A percentile compares a stretch with the other conserved stretches of the same genome.
phyloP scores from a whole-genome alignment of 2,329 filamentous ascomycete species.

The Epichloe scottii region DNA sequence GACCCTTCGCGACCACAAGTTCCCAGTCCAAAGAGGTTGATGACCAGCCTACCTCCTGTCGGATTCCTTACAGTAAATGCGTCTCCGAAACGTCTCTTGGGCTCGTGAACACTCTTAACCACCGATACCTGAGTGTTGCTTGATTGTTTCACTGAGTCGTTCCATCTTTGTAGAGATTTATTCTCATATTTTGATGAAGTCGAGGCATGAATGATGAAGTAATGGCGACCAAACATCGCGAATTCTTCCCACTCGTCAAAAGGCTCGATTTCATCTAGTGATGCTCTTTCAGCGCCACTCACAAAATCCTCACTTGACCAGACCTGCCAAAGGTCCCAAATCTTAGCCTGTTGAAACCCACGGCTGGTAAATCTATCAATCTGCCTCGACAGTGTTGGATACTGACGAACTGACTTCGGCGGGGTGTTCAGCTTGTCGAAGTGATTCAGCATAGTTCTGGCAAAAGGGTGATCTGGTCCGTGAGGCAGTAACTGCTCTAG shows the following conservation, averaged over 20 bases:
- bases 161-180: too few species aligned
- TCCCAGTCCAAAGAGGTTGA: conserved; percentile 32
- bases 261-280: conserved; percentile 59
- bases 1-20: conserved; percentile 33
- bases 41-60: conserved; percentile 30
- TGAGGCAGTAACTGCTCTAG: conserved; percentile 79
- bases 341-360: conserved; percentile 54
- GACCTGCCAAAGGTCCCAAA: conserved; percentile 66
- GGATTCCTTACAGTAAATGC: conserved; percentile 28
- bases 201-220: conserved; percentile 59
- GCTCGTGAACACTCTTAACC: conserved; percentile 7
- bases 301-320: conserved; percentile 65
- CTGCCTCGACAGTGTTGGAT: conserved; percentile 56
- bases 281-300: conserved; percentile 40
- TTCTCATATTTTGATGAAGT: background rate
- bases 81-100: conserved; percentile 48
- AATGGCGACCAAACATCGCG: conserved; percentile 71
- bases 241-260: conserved; percentile 98
- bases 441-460: conserved; percentile 71
- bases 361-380: conserved; percentile 49
- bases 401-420: conserved; percentile 59
- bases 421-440: conserved; percentile 72
- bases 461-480: conserved; percentile 69
- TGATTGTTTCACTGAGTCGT: background rate
- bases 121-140: conserved; percentile 6